phyloP scores from a whole-genome alignment of 73 alveolate genomes.

The Paramecium octaurelia region DNA sequence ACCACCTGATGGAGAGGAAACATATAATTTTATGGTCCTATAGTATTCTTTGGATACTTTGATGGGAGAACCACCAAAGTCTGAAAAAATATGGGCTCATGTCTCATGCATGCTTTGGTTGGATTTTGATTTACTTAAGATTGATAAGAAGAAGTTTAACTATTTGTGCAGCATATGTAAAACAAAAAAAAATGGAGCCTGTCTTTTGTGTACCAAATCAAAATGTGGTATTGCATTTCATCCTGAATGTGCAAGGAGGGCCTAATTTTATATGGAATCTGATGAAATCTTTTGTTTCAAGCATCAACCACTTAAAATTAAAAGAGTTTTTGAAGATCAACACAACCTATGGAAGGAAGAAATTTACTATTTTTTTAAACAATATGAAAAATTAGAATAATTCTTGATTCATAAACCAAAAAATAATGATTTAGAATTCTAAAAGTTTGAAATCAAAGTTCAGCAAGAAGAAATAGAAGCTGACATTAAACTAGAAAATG shows the following conservation, averaged over 20 bases:
- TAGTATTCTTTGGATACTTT: neutral
- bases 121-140: neutral
- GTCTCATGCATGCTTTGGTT: slow-evolving; percentile 1
- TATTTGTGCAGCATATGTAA: slow-evolving; percentile 39
- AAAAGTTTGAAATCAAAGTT: neutral
- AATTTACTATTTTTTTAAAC: neutral
- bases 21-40: neutral
- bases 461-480: neutral
- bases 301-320: slow-evolving; percentile 45
- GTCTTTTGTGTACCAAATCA: slow-evolving; percentile 41
- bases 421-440: neutral
- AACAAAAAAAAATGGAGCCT: slow-evolving; percentile 51
- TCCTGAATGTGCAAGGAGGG: slow-evolving; percentile 63
- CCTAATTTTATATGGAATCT: slow-evolving; percentile 35
- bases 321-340: slow-evolving; percentile 40
- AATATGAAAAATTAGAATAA: neutral
- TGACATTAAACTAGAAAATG: neutral
- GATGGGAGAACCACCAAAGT: slow-evolving; percentile 26
- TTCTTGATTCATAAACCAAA: neutral
- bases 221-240: slow-evolving; percentile 45
- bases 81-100: slow-evolving; percentile 51
- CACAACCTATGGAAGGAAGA: slow-evolving; percentile 34
- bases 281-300: slow-evolving; percentile 30
- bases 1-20: neutral
- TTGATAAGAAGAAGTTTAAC: slow-evolving; percentile 39